Percentiles rank a stretch among this genome's conserved stretches.
These are phyloP conservation scores for Hemileccinum rubropunctum DNA, from an alignment of 768 basidiomycete species.

Conservation along the genomic window DNA sequence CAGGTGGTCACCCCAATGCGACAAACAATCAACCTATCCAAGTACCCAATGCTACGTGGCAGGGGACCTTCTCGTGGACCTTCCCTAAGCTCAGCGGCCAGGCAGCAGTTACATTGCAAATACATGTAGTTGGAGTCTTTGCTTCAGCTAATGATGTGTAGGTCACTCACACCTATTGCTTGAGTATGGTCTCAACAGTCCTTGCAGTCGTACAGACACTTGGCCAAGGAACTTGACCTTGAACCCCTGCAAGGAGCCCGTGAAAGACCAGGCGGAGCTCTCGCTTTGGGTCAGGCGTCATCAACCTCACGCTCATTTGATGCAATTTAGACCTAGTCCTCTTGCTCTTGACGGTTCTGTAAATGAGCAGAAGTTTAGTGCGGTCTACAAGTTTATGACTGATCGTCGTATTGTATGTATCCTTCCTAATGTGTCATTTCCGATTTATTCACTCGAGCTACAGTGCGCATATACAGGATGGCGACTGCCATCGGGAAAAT, in stretches of 20 bases:
- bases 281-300: slow-evolving; percentile 47
- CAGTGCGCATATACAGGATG: slow-evolving; percentile 56
- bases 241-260: slow-evolving; percentile 38
- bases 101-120: slow-evolving; percentile 37
- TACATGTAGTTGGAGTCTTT: slow-evolving; percentile 32
- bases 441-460: slow-evolving; percentile 1
- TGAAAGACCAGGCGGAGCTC: slow-evolving; percentile 40
- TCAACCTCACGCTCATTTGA: slow-evolving; percentile 34
- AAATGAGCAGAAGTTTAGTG: slow-evolving; percentile 44
- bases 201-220: slow-evolving; percentile 44
- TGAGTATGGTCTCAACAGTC: slow-evolving; percentile 1
- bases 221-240: slow-evolving; percentile 52
- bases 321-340: slow-evolving; percentile 38
- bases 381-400: slow-evolving; percentile 41
- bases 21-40: slow-evolving; percentile 3
- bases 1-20: slow-evolving; percentile 1
- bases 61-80: slow-evolving; percentile 46
- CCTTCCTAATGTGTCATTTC: background rate
- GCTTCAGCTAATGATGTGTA: slow-evolving; percentile 32
- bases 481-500: slow-evolving; percentile 40
- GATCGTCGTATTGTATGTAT: slow-evolving; percentile 45
- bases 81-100: slow-evolving; percentile 32
- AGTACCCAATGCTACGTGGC: slow-evolving; percentile 37
- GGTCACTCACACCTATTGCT: slow-evolving; percentile 15
- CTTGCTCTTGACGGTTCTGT: slow-evolving; percentile 31